These are phyloP conservation scores for Zygosaccharomyces sapae DNA, from an alignment of 1,139 yeast genomes.

Conservation along the genomic window DNA sequence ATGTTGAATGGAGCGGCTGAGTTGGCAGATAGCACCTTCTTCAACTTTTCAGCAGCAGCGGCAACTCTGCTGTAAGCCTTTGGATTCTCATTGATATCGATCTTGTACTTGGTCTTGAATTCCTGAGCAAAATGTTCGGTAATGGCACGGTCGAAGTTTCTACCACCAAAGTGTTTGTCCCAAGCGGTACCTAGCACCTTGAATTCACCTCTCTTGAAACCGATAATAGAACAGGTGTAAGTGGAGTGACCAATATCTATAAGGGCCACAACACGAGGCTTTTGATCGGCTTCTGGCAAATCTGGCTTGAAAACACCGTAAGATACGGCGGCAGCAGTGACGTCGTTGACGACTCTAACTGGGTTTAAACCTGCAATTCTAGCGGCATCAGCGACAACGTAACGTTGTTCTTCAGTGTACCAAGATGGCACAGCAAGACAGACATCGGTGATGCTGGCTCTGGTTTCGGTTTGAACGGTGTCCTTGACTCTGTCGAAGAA, in stretches of 20 bases:
- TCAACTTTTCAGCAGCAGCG: slow-evolving; percentile 85
- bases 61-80: slow-evolving; percentile 94
- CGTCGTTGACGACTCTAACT: slow-evolving; percentile 93
- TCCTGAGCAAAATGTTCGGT: slow-evolving; percentile 93
- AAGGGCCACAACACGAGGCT: slow-evolving; percentile 84
- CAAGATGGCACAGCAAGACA: slow-evolving; percentile 95
- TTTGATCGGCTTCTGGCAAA: slow-evolving; percentile 73
- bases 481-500: slow-evolving; percentile 85
- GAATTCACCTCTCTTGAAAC: slow-evolving; percentile 94
- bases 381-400: slow-evolving; percentile 94
- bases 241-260: slow-evolving; percentile 97
- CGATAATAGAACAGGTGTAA: slow-evolving; percentile 84
- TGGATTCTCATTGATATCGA: slow-evolving; percentile 83
- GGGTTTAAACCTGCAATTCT: slow-evolving; percentile 96
- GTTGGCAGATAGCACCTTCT: slow-evolving; percentile 96
- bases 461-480: slow-evolving; percentile 76
- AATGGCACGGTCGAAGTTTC: slow-evolving; percentile 90
- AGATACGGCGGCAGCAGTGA: slow-evolving; percentile 98
- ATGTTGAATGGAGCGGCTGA: slow-evolving; percentile 90
- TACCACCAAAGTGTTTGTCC: slow-evolving; percentile 97
- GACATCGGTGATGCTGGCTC: slow-evolving; percentile 76
- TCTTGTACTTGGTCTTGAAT: slow-evolving; percentile 86
- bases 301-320: slow-evolving; percentile 98
- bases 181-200: slow-evolving; percentile 87
- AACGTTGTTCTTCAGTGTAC: slow-evolving; percentile 96